Base-by-base conservation (phyloP, 805 yeast genomes). In the Ogataea corticis region DNA sequence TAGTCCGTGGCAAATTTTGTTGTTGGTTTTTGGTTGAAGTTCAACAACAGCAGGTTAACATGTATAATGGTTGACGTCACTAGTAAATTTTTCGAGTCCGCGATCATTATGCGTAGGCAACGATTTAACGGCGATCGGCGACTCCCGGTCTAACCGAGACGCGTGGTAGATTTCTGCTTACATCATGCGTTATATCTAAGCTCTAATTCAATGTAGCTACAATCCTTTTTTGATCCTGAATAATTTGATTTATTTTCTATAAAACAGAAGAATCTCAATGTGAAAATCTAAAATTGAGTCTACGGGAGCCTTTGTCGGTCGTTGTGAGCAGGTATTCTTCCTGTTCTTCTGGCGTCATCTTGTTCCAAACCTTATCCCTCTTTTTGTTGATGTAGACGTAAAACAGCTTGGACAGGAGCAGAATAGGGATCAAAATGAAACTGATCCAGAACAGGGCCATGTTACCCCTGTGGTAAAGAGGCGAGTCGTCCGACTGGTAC, bases 381-480 rank as follows among this genome's bases (percentile, higher is more conserved):
- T 55, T 58, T 32, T 59, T 63, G 59, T 79, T 79, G 52, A 78
- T 63, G 50, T 54, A 59, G 7, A 61, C 57, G 45, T 73, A 76
- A 56, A 73, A 76, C 10, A 32, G 44, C 44, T 71, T 71, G 2
- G 71, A 54, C 0, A 58, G 42, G 2, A 69, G 16, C 34, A 62
- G 44, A 10, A 53, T 37, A 12, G 67, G 65, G 17, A 61, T 18
- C 58, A 63, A 63, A 0, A 64, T 50, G 1, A 56, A 58, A 1
- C 72, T 46, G 25, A 69, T 54, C 9, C 63, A 72, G 46, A 66
- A 65, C 49, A 77, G 65, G 16, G 58, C 68, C 12, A 51, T 48
- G 50, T 84, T 82, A 34, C 90, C 92, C 17, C 74, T 63, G 33
- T 71, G 71, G 57, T 85, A 85, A 28, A 71, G 56, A 1, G 91